phyloP scores from a whole-genome alignment of 2,329 filamentous ascomycete genomes.

The Emericellopsis cladophorae region DNA sequence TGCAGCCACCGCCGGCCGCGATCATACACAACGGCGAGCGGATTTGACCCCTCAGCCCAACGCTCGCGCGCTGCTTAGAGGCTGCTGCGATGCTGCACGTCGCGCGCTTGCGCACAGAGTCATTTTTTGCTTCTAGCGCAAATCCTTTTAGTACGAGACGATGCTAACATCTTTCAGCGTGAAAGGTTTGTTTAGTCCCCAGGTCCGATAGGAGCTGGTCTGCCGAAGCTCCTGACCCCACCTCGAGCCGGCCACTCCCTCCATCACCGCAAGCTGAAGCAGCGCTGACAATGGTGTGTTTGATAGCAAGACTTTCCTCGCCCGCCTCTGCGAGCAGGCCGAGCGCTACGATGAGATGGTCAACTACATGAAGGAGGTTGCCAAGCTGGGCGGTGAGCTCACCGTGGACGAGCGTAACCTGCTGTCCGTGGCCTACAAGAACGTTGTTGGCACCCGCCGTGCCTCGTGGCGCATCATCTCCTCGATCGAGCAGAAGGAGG shows the following conservation, averaged over 20 bases:
- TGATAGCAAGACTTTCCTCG: slow-evolving; percentile 95
- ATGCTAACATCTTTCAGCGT: slow-evolving; percentile 40
- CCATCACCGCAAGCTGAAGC: slow-evolving; percentile 1
- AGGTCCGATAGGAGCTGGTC: not conserved
- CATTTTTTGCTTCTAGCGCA: slow-evolving; percentile 1
- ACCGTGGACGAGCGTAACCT: slow-evolving; percentile 97
- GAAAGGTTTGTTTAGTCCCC: slow-evolving; percentile 44
- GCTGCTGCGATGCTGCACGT: not conserved
- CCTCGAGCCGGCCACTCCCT: not conserved
- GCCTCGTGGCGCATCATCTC: slow-evolving; percentile 99
- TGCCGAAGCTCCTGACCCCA: slow-evolving; percentile 5
- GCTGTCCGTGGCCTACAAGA: slow-evolving; percentile 98
- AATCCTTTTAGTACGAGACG: slow-evolving; percentile 3
- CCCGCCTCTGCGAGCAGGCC: slow-evolving; percentile 99
- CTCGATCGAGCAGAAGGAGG: slow-evolving; percentile 99
- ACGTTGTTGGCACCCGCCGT: slow-evolving; percentile 95
- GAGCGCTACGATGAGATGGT: slow-evolving; percentile 99
- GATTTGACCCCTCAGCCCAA: slow-evolving; percentile 4
- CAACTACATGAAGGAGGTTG: slow-evolving; percentile 99
- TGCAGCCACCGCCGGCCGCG: slow-evolving; percentile 1
- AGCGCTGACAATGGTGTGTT: slow-evolving; percentile 13
- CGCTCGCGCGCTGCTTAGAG: not conserved
- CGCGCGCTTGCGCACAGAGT: slow-evolving; percentile 1
- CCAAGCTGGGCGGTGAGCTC: slow-evolving; percentile 71
- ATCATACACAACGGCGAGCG: not conserved